Percentiles rank a stretch among this genome's conserved stretches.
Evolutionary conservation across 805 yeast genomes (phyloP).

Genomic region (Yarrowia hollandica): DNA sequence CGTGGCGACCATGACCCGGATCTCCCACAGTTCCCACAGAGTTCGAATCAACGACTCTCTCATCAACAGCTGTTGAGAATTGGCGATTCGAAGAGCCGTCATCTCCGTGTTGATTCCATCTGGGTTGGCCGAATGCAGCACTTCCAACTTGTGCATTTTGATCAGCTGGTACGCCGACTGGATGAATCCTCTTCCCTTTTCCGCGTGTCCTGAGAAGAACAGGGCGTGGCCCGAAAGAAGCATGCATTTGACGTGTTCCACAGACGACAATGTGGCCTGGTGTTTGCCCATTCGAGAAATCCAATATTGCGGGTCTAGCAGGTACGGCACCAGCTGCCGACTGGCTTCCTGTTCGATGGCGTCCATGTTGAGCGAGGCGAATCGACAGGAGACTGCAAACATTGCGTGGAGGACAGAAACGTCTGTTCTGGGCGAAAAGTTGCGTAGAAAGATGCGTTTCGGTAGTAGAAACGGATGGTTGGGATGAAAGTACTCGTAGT

Average conservation of each 20-base stretch:
- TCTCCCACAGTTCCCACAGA: slow-evolving; percentile 31
- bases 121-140: slow-evolving; percentile 27
- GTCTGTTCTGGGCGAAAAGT: slow-evolving; percentile 27
- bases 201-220: slow-evolving; percentile 29
- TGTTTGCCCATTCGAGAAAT: slow-evolving; percentile 29
- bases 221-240: slow-evolving; percentile 25
- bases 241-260: slow-evolving; percentile 25
- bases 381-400: slow-evolving; percentile 29
- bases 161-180: slow-evolving; percentile 23
- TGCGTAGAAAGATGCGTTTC: slow-evolving; percentile 10
- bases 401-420: slow-evolving; percentile 29
- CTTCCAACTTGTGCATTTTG: slow-evolving; percentile 28
- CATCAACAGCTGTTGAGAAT: slow-evolving; percentile 26
- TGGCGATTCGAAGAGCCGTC: slow-evolving; percentile 23
- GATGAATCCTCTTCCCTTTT: slow-evolving; percentile 17
- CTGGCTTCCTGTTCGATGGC: slow-evolving; percentile 27
- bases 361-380: slow-evolving; percentile 27
- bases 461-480: slow-evolving; percentile 31
- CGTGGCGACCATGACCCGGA: slow-evolving; percentile 25
- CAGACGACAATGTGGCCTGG: slow-evolving; percentile 11
- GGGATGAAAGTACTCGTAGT: slow-evolving; percentile 30
- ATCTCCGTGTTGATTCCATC: slow-evolving; percentile 26
- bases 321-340: slow-evolving; percentile 24
- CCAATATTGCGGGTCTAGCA: slow-evolving; percentile 29
- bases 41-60: slow-evolving; percentile 30